Base-by-base conservation (phyloP, 2,329 filamentous ascomycete species). In the Parascedosporium putredinis region DNA sequence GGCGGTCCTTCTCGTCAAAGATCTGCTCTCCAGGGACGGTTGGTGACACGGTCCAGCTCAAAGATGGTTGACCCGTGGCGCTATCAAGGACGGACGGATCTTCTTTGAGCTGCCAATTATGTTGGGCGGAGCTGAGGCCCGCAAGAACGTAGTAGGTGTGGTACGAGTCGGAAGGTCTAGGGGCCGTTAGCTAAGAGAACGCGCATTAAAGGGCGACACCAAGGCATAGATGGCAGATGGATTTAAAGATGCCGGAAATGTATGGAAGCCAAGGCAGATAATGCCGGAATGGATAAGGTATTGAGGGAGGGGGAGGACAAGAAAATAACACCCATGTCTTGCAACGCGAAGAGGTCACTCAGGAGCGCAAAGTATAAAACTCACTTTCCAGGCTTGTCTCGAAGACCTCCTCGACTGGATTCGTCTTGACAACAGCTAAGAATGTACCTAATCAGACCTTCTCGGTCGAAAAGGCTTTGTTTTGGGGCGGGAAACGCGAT, bases 311-410 rank as follows among this genome's bases (percentile, higher is more conserved):
- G 18, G 16, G 47, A 18, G 22, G 33, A 18, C n/a, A 36, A 18
- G 3, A 16, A 18, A 36, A 36, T 31, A 14, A 31, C 27, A 31
- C 6, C 27, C 27, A 14, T 7, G 7, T 5, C 33, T 36, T n/a
- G 7, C 33, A 42, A 42, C 5, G 20, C 20, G 3, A 42, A 42
- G 38, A 20, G n/a, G n/a, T n/a, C n/a, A n/a, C n/a, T n/a, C n/a
- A n/a, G 20, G 38, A 20, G 29, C 31, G 18, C 4, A 45, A 36
- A 20, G 38, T 22, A 25, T 2, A 10, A 4, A n/a, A 53, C 84
- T 69, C 74, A 89, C 82, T 89, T 89, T 64, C 85, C 84, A 12
- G 93, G 93, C 69, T 98, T 98, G 67, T 98, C 93, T 60, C 90
- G 78, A 65, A 98, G 72, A 1, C 93, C 93, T 49, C 91, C 91